Evolutionary conservation across 495 filamentous ascomycete genomes (phyloP), one percentile per base, ranked within the genome.

Genomic region (Podospora pseudoanserina): DNA sequence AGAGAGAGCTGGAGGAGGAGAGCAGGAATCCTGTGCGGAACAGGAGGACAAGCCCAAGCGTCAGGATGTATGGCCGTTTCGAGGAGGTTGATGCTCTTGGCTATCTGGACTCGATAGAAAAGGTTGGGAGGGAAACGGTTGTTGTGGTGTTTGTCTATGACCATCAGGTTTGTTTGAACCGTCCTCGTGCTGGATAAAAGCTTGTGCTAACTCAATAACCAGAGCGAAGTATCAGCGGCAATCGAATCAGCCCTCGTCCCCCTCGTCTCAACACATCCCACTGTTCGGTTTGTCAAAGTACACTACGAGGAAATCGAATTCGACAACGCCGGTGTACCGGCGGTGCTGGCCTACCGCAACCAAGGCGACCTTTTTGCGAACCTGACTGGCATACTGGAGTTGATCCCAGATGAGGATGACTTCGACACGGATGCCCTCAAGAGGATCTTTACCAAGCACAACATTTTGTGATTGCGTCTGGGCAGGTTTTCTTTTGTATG

Each of bases 61-160:
- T 90, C 72, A 83, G 90, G 68, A 82, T 87, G 68, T 98, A 89
- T 73, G 95, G 95, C 11, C 84, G 82, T 7, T 80, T 99, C 61
- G 89, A 93, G 63, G 85, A 84, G 28, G 95, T 99, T 16, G 95
- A 99, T 82, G 95, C 92, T 2, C 82, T 86, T 59, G 95, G 93
- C 23, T 99, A 96, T 72, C 85, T 99, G 63, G 93, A 98, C 80
- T 96, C 95, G 63, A 90, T 98, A 73, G 95, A 99, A 82, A 93
- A 91, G 77, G 91, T 93, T 4, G 83, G 87, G 54, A 78, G 88
- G 20, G 93, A 93, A 60, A 93, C 92, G 0, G 84, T 92, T 13
- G 94, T 98, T n/a, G 92, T 97, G 3, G 95, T 99, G 23, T 93
- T 92, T 76, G 91, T 99, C 67, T 97, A 94, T 78, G 93, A 98